Base-by-base conservation (phyloP, 352 stramenopile genomes). In the Phytophthora citricola region DNA sequence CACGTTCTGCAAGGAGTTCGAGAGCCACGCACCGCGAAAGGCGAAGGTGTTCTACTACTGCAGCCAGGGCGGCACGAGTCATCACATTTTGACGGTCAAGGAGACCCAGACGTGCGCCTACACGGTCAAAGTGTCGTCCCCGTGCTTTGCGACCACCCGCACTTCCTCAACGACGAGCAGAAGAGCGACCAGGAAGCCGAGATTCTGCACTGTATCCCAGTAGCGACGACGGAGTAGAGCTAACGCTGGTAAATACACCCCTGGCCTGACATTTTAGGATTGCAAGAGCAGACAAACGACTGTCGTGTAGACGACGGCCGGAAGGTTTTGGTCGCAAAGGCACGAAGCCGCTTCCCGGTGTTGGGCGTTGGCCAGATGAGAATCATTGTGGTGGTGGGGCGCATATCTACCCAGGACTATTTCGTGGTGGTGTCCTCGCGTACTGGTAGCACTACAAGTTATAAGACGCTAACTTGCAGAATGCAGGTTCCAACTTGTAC, bases 71-170 rank as follows among this genome's bases (percentile, higher is more conserved):
- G 81, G 76, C 38, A 66, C 67, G 44, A 91, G 72, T 49, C 78
- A 92, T 59, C 80, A 91, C 70, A 92, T 95, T 48, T 48, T 93
- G 20, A 73, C 71, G 2, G 78, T 93, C 46, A 92, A 93, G 54
- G 87, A 95, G 71, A 90, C 78, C 20, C 83, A 93, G 69, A 95
- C 87, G n/a, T 95, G 87, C 63, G 64, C 59, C 43, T 95, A 95
- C 64, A 85, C 84, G 52, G 75, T 95, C 52, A 93, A 95, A 58
- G 78, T 95, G 45, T 92, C 85, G 11, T 79, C 84, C 6, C 87
- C 0, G 72, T 81, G 48, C 67, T 95, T 31, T 95, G 87, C 45
- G 79, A 91, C 50, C 87, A 95, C 63, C 87, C 87, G 53, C 83
- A 95, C 47, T 95, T 95, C 59, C 68, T 91, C 52, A 91, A 78